Conservation (phyloP, 192 early-diverging fungal genomes). For the Podila horticola region DNA sequence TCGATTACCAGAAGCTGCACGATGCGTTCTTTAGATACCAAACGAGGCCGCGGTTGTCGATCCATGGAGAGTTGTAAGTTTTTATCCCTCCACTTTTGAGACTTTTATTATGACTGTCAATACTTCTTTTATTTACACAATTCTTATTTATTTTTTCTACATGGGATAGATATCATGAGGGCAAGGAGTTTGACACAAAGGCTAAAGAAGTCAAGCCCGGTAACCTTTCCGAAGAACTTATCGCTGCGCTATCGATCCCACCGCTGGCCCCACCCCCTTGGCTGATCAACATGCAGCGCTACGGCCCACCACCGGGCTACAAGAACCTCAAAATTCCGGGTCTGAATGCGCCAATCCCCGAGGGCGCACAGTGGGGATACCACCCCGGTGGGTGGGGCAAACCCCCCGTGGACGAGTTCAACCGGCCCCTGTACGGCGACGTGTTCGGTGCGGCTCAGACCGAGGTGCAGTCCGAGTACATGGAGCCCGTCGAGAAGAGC, state of each 20-base stretch:
- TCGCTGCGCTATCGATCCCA: slow-evolving; percentile 89
- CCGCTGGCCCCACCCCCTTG: slow-evolving; percentile 95
- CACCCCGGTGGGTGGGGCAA: slow-evolving; percentile 96
- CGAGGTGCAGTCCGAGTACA: slow-evolving; percentile 65
- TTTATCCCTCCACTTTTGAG: background rate
- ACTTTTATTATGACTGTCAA: background rate
- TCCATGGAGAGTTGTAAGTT: slow-evolving; percentile 85
- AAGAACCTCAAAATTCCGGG: slow-evolving; percentile 92
- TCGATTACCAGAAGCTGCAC: slow-evolving; percentile 98
- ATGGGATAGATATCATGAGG: slow-evolving; percentile 85
- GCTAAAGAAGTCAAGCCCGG: slow-evolving; percentile 91
- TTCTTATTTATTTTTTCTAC: slow-evolving; percentile 8
- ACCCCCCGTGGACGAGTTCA: slow-evolving; percentile 86
- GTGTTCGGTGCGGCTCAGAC: slow-evolving; percentile 83
- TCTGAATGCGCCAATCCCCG: slow-evolving; percentile 95
- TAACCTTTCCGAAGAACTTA: slow-evolving; percentile 85
- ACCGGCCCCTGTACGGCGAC: slow-evolving; percentile 94
- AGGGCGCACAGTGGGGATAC: slow-evolving; percentile 97
- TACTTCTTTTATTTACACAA: background rate
- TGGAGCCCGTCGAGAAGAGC: slow-evolving; percentile 76
- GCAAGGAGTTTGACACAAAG: slow-evolving; percentile 94
- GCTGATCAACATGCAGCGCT: slow-evolving; percentile 98
- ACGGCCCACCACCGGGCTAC: slow-evolving; percentile 96
- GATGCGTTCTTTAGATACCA: slow-evolving; percentile 98
- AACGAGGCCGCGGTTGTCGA: slow-evolving; percentile 78